Conservation (phyloP, 83 land plant genomes). For the Picea abies region DNA sequence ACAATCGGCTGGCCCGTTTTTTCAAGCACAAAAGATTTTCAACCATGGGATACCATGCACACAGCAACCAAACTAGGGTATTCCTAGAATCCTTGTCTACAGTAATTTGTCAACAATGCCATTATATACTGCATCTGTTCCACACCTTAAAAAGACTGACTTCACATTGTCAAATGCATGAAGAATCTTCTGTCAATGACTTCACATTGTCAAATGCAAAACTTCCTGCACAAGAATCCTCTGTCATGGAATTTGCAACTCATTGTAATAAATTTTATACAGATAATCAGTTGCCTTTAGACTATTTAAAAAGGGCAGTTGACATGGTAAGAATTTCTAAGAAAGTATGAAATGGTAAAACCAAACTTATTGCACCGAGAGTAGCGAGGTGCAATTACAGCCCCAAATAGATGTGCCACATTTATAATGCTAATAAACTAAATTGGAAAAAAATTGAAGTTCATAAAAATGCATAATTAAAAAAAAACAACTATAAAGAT, state of each 20-base stretch:
- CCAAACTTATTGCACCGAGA: background rate
- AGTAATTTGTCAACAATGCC: background rate
- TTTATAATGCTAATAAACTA: too few relatives aligned
- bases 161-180: background rate
- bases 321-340: background rate
- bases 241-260: conserved; percentile 8
- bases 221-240: background rate
- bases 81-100: background rate
- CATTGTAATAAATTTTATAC: background rate
- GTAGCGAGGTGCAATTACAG: too few relatives aligned
- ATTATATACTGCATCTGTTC: background rate
- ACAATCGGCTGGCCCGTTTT: background rate
- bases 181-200: background rate
- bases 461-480: too few relatives aligned
- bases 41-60: background rate
- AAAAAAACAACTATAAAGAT: too few relatives aligned
- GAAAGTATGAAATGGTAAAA: background rate
- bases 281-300: too few relatives aligned
- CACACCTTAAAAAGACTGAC: background rate
- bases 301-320: background rate
- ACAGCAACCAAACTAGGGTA: background rate
- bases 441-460: too few relatives aligned
- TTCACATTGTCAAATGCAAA: background rate
- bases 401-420: too few relatives aligned
- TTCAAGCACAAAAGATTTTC: too few relatives aligned